A percentile compares a stretch with the other conserved stretches of the same genome.
Conservation (phyloP, 1,139 yeast species). For the Yamadazyma songkhlaensis region DNA sequence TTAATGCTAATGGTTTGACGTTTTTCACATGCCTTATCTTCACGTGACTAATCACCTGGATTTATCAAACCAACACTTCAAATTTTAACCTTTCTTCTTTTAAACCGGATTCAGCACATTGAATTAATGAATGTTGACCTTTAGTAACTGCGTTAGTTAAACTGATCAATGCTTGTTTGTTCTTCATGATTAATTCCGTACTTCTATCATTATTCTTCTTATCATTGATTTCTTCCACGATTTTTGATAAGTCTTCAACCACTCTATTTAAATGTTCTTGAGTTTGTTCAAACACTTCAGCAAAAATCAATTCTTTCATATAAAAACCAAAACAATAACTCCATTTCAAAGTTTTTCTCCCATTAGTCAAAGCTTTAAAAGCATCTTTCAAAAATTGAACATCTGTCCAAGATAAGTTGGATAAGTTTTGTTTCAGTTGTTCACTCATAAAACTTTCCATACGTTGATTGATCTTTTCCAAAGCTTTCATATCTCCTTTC, state of each 20-base stretch:
- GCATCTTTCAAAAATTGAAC: constrained; percentile 80
- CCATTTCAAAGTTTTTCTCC: constrained; percentile 86
- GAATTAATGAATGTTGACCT: constrained; percentile 49
- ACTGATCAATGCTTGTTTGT: constrained; percentile 50
- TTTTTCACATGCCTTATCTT: constrained; percentile 2
- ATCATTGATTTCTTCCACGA: constrained; percentile 58
- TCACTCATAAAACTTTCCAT: constrained; percentile 59
- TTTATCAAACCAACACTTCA: constrained; percentile 6
- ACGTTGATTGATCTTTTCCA: constrained; percentile 58
- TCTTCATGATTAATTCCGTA: constrained; percentile 39
- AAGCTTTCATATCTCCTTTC: constrained; percentile 65
- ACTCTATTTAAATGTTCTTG: constrained; percentile 70
- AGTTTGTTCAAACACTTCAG: constrained; percentile 67
- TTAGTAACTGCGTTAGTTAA: constrained; percentile 43
- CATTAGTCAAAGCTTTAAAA: constrained; percentile 58
- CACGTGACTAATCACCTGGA: constrained; percentile 3
- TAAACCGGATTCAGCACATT: constrained; percentile 46
- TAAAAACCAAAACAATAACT: constrained; percentile 82
- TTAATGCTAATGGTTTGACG: not conserved
- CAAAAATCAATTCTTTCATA: constrained; percentile 47
- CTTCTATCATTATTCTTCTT: constrained; percentile 32
- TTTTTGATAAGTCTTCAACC: constrained; percentile 75
- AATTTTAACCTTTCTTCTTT: constrained; percentile 23
- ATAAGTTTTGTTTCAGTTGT: constrained; percentile 16
- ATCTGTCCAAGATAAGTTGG: constrained; percentile 78